phyloP scores from a whole-genome alignment of 2,329 filamentous ascomycete genomes.

The Aureobasidium pullulans region DNA sequence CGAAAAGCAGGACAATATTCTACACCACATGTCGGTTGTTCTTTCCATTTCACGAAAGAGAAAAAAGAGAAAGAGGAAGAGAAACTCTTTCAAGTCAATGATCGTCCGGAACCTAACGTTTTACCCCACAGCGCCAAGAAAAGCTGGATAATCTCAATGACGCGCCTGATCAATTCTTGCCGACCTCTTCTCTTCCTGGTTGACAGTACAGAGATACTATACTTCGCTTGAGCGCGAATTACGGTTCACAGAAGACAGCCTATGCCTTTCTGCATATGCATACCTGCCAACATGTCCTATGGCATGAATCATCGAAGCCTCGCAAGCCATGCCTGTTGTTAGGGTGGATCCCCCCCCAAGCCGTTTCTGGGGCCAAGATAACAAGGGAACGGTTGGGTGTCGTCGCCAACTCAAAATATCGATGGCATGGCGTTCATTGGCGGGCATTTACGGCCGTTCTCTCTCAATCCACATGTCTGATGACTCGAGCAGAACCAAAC shows the following conservation, averaged over 20 bases:
- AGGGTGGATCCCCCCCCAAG: neutral
- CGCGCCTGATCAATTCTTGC: neutral
- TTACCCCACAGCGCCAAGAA: slow-evolving; percentile 10
- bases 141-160: neutral
- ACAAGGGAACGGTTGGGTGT: neutral
- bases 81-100: neutral
- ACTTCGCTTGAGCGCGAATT: neutral
- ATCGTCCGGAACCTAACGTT: neutral
- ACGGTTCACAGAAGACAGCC: no score
- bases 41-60: neutral
- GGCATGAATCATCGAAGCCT: neutral
- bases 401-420: slow-evolving; percentile 8
- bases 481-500: slow-evolving; percentile 2
- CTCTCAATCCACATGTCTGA: neutral
- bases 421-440: slow-evolving; percentile 8
- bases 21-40: neutral
- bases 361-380: slow-evolving; percentile 9
- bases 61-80: neutral
- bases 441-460: slow-evolving; percentile 9
- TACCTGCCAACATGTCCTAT: no score
- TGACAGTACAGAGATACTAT: neutral
- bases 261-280: neutral
- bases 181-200: neutral
- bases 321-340: neutral
- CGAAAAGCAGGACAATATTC: neutral